These are phyloP conservation scores for Triticum urartu DNA, from an alignment of 176 grass and related monocot genomes.

Conservation along the genomic window DNA sequence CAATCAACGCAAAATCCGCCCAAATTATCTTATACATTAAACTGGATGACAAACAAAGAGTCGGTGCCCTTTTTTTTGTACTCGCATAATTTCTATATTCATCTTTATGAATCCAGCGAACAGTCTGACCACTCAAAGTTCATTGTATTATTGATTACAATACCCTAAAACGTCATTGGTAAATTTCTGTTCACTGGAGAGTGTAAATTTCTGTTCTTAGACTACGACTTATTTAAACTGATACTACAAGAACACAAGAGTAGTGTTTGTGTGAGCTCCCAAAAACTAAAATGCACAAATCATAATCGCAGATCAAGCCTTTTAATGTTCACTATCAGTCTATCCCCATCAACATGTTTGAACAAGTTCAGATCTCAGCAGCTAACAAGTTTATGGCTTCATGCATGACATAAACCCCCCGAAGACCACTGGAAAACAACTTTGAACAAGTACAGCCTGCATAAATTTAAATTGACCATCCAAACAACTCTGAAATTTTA, in stretches of 20 bases:
- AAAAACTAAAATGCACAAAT: neutral
- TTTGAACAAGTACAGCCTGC: neutral
- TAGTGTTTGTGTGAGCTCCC: neutral
- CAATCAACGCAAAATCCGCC: neutral
- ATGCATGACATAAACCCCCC: neutral
- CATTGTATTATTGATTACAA: neutral
- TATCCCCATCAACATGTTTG: constrained; percentile 35
- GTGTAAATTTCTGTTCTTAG: neutral
- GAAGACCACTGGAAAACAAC: neutral
- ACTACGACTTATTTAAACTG: neutral
- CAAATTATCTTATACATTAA: neutral
- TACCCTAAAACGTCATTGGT: neutral
- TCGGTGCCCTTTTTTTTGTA: neutral
- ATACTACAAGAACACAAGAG: neutral
- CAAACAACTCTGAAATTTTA: neutral
- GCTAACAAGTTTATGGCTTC: neutral
- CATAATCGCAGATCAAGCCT: neutral
- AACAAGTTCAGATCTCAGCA: constrained; percentile 31
- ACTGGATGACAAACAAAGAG: neutral
- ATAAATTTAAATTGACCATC: neutral
- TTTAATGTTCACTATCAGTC: constrained; percentile 20
- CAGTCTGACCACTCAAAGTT: neutral
- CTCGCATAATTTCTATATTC: neutral
- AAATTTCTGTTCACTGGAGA: neutral
- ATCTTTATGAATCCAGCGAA: neutral